Evolutionary conservation across 148 eudicot genomes (phyloP), one percentile per base, ranked within the genome.

Genomic region (Amaranthus cruentus): DNA sequence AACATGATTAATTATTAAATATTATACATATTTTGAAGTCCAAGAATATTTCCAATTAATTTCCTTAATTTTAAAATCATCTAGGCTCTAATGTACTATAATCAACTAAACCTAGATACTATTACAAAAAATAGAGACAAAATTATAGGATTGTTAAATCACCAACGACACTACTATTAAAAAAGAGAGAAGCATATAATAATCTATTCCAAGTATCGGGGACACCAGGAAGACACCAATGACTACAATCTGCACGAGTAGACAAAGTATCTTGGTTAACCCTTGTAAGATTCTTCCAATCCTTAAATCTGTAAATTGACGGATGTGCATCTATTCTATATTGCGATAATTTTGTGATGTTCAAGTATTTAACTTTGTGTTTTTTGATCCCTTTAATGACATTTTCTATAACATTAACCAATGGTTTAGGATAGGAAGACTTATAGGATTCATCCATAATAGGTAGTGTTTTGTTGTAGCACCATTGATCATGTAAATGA

Each of bases 241-340:
- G 87, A 73, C 84, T 82, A 73, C 89, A 86, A 69, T 86, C 89
- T 0, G 82, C 81, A 47, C 48, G 64, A 21, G 73, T 11, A 7
- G 59, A 38, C 10, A 70, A 3, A 21, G 74, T 66, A 13, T 51
- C 49, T 12, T 13, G 18, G 43, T 81, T 44, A 2, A 67, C 70
- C 4, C 8, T 38, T 9, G 61, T 63, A 60, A 63, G 59, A 55
- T 38, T 42, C 55, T 78, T 72, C 79, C 85, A 75, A 9, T 70
- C 38, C 77, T 42, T 73, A n/a, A 14, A 68, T 42, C 79, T 62
- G 56, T 80, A 84, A 15, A 74, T 71, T 1, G 86, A 69, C 3
- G 89, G 84, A 75, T 88, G 91, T 7, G 91, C 89, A 54, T 88
- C 91, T 43, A 21, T 69, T 70, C 91, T 73, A 58, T 83, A 85